Evolutionary conservation across 805 yeast genomes (phyloP), one percentile per base, ranked within the genome.

Genomic region (Jamesozyma piceae): DNA sequence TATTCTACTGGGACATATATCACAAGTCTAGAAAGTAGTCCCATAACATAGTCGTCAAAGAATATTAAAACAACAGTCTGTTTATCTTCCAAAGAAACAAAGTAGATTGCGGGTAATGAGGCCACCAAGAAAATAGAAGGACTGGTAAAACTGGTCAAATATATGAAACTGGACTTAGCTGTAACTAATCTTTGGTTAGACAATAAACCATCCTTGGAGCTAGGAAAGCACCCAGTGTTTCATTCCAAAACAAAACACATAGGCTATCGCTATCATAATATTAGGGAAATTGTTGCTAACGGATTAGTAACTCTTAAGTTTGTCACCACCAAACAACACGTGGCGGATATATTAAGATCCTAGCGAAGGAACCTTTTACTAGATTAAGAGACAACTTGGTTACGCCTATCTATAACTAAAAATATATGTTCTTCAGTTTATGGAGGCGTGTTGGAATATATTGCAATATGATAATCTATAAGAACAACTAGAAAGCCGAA

Each of bases 31-130:
- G 39, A 44, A 21, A 47, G 43, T 30, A 49, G 44, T 28, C 21
- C 41, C 1, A 35, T 47, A 4, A 47, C 50, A 3, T 49, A 50
- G 52, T 40, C 41, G 9, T 44, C 52, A 2, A 47, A 38, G 36
- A 49, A 41, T 28, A 43, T 43, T 10, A 49, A 33, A 17, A 22
- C 44, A 1, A 37, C 41, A 9, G 41, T 43, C 3, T 35, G 42
- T 15, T 17, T 46, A 3, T 48, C 51, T 1, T 48, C 46, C 5
- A 46, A 46, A 1, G 45, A 43, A 29, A 42, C 44, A 2, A 49
- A 48, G 26, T 45, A 43, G 18, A 43, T 45, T 22, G 44, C 43
- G 2, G 46, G 39, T 1, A 42, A 44, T 38, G 44, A 46, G 17
- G 43, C 51, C 1, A 41, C 34, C 2, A 41, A 21, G 27, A 49